Evolutionary conservation across 768 basidiomycete genomes (phyloP).

Genomic region (Lanmaoa rubissima): DNA sequence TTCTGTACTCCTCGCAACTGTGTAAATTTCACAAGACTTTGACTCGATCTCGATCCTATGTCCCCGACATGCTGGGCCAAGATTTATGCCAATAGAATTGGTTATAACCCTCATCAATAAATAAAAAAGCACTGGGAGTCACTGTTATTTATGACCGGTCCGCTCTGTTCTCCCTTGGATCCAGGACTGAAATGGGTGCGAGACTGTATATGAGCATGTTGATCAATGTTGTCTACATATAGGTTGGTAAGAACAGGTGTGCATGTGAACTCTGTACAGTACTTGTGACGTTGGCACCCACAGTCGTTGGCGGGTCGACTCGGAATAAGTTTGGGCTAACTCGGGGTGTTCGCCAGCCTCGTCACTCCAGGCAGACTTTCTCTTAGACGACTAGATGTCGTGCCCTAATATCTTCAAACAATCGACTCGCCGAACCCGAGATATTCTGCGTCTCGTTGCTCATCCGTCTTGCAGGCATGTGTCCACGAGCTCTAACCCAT

Average conservation of each 20-base stretch:
- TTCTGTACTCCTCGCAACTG: too few species aligned
- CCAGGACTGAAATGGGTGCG: neutral
- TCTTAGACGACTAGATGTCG: slow-evolving; percentile 10
- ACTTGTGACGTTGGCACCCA: neutral
- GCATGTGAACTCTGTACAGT: neutral
- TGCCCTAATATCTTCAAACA: slow-evolving; percentile 4
- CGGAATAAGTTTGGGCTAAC: neutral
- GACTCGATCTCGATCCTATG: neutral
- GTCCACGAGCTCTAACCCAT: slow-evolving; percentile 32
- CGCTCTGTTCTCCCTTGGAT: neutral
- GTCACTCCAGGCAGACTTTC: neutral
- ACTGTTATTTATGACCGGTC: neutral
- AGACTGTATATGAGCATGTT: too few species aligned
- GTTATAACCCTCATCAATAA: neutral
- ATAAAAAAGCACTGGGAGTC: neutral
- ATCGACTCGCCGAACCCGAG: neutral
- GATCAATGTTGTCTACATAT: too few species aligned
- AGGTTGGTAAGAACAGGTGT: neutral
- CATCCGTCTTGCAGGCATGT: slow-evolving; percentile 15
- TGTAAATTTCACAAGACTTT: neutral
- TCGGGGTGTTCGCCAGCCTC: neutral
- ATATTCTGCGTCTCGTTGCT: slow-evolving; percentile 3
- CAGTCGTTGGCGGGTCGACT: neutral
- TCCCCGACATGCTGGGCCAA: neutral
- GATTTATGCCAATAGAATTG: neutral